A percentile compares a stretch with the other conserved stretches of the same genome.
Conservation (phyloP, 1,139 yeast genomes). For the Scheffersomyces lignicola region DNA sequence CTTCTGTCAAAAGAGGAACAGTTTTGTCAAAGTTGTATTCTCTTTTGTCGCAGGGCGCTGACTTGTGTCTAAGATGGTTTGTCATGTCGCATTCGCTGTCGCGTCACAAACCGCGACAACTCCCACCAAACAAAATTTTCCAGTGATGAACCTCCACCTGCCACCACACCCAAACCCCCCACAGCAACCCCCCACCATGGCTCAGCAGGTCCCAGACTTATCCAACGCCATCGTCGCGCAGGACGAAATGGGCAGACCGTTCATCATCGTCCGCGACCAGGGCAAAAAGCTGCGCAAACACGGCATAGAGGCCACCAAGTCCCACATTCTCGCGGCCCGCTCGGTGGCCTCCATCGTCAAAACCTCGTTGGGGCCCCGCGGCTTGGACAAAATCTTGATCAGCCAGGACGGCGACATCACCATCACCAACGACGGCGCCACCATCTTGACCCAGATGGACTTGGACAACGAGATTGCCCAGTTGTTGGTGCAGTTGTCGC, state of each 20-base stretch:
- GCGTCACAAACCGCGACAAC: too few species aligned
- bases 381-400: constrained; percentile 93
- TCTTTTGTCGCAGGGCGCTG: too few species aligned
- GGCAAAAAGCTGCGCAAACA: constrained; percentile 90
- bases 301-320: constrained; percentile 93
- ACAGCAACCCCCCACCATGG: too few species aligned
- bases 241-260: constrained; percentile 99
- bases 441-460: constrained; percentile 94
- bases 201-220: constrained; percentile 82
- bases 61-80: too few species aligned
- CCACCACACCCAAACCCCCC: too few species aligned
- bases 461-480: constrained; percentile 95
- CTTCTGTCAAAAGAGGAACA: too few species aligned
- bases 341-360: constrained; percentile 91
- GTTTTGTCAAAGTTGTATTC: too few species aligned
- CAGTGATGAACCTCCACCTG: too few species aligned
- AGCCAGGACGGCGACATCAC: constrained; percentile 96
- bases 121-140: too few species aligned
- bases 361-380: constrained; percentile 95
- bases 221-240: constrained; percentile 98
- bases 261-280: constrained; percentile 95
- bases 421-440: constrained; percentile 98
- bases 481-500: constrained; percentile 87
- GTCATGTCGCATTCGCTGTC: too few species aligned
- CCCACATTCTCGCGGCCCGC: constrained; percentile 93